Evolutionary conservation across 1,284 basidiomycete genomes (phyloP), one percentile per base, ranked within the genome.

Genomic region (Cryptococcus sp.): DNA sequence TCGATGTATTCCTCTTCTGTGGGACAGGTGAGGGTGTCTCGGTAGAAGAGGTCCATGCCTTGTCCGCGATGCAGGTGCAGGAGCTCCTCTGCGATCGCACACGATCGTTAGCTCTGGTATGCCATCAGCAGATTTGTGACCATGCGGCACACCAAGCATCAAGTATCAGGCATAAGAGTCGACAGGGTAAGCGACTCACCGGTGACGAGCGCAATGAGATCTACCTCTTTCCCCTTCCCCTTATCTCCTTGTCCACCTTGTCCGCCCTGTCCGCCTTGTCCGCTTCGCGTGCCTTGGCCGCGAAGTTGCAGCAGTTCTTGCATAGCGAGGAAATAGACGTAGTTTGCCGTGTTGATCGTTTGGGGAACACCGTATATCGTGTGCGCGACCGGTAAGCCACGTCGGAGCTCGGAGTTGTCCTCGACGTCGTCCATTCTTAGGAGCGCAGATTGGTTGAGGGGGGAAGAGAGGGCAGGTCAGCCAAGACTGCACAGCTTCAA

Each of bases 311-410:
- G 85, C 0, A 91, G 82, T 67, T 91, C 88, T 66, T 89, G 84
- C 76, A 89, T 92, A 0, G 89, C 91, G 31, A 90, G 83, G 71
- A 98, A 98, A 77, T 96, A 98, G 45, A 93, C 91, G 68, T 98
- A 98, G 76, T 98, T 98, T 1, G 94, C 95, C 0, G 91, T 88
- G 75, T 99, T 99, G 81, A 99, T 94, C 0, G 95, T 97, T 74
- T 98, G 94, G 0, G 95, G 92, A 2, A 96, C 80, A 2, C 95
- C 95, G 71, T 95, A 99, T 64, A 98, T 93, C 80, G 90, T 91
- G 80, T 99, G 94, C 0, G 92, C 87, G 16, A 95, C 93, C 85
- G 67, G 96, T 23, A 87, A 83, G 0, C 95, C 94, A 56, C 94
- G 80, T 10, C 96, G 83, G 25, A 99, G 82, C 67, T 94, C 90